Evolutionary conservation across 2,329 filamentous ascomycete genomes (phyloP).

Genomic region (Colletotrichum truncatum): DNA sequence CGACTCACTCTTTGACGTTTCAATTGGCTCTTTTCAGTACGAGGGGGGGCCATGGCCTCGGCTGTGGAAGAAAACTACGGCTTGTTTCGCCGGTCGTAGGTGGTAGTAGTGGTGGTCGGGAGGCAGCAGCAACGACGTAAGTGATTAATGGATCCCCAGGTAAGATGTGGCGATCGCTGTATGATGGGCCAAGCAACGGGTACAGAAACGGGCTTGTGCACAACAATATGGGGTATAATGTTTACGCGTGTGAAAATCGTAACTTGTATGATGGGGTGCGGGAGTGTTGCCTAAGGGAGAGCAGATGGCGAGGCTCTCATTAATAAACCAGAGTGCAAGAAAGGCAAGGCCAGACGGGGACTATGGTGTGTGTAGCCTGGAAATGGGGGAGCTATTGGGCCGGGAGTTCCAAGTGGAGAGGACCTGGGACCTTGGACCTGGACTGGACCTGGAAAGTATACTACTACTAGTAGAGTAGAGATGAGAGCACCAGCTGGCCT

Average conservation of each 20-base stretch:
- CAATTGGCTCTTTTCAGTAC: slow-evolving; percentile 81
- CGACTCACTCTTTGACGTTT: slow-evolving; percentile 79
- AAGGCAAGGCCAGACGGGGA: slow-evolving; percentile 16
- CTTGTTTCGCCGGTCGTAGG: background rate
- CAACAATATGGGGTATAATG: background rate
- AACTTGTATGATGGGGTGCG: slow-evolving; percentile 15
- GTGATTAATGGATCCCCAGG: slow-evolving; percentile 9
- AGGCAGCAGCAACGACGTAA: slow-evolving; percentile 8
- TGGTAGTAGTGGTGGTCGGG: background rate
- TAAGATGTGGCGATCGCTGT: slow-evolving; percentile 16
- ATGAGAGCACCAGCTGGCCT: background rate
- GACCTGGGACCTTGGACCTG: background rate
- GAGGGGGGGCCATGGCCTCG: slow-evolving; percentile 65
- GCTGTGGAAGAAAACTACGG: background rate
- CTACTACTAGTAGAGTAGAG: slow-evolving; percentile 11
- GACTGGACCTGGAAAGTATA: background rate
- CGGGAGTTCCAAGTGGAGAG: slow-evolving; percentile 22
- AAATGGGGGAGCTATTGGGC: slow-evolving; percentile 23
- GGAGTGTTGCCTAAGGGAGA: slow-evolving; percentile 27
- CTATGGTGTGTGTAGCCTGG: slow-evolving; percentile 23
- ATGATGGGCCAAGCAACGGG: background rate
- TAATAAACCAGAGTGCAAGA: slow-evolving; percentile 27
- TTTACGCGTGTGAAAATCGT: slow-evolving; percentile 7
- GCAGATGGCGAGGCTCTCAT: slow-evolving; percentile 17
- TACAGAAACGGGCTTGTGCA: slow-evolving; percentile 17